Conservation (phyloP, 257 asterid genomes). For the Rubia yunnanensis region DNA sequence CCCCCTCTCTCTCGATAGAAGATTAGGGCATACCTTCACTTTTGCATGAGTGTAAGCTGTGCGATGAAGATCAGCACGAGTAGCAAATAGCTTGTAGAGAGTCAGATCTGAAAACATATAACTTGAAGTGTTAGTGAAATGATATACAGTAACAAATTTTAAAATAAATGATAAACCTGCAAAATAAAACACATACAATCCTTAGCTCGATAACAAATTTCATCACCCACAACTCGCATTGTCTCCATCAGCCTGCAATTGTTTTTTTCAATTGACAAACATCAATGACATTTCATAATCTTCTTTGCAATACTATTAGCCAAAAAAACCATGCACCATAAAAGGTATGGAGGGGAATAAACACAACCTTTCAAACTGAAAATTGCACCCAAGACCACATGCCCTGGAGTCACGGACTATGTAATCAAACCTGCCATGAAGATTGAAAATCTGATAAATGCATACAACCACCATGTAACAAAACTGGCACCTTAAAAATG, state of each 20-base stretch:
- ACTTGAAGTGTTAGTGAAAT: conserved; percentile 14
- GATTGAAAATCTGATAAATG: conserved; percentile 1
- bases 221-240: conserved; percentile 89
- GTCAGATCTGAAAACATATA: conserved; percentile 57
- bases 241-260: conserved; percentile 72
- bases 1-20: background rate
- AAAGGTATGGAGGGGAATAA: conserved; percentile 10
- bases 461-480: conserved; percentile 2
- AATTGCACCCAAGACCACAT: conserved; percentile 87
- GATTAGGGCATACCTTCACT: conserved; percentile 58
- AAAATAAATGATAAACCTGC: background rate
- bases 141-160: conserved; percentile 9
- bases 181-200: conserved; percentile 44
- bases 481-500: conserved; percentile 5
- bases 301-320: background rate
- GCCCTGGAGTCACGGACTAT: conserved; percentile 83
- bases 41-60: conserved; percentile 91
- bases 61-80: conserved; percentile 86
- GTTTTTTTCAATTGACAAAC: conserved; percentile 1
- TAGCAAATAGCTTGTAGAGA: conserved; percentile 74
- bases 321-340: background rate
- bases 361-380: conserved; percentile 69
- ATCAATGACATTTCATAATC: conserved; percentile 4
- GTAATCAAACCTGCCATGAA: conserved; percentile 78
- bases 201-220: conserved; percentile 86